phyloP scores from a whole-genome alignment of 2,329 filamentous ascomycete genomes.

The Hymenoscyphus scutula region DNA sequence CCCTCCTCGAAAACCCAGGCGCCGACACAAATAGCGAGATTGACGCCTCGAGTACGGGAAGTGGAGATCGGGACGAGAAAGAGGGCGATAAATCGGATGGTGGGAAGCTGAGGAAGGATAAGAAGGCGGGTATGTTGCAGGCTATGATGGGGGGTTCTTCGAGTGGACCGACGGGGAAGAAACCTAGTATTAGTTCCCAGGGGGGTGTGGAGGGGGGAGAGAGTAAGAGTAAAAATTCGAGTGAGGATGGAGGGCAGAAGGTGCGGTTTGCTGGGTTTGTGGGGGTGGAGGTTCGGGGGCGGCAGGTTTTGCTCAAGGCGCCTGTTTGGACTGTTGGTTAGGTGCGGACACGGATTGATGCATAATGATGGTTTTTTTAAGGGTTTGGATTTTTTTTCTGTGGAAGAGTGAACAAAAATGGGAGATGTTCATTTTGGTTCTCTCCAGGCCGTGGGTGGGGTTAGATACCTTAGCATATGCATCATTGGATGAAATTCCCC shows the following conservation, averaged over 20 bases:
- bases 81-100: conserved; percentile 29
- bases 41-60: conserved; percentile 33
- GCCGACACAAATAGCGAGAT: conserved; percentile 27
- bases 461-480: too few species aligned
- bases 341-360: neutral
- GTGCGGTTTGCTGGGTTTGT: conserved; percentile 76
- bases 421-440: too few species aligned
- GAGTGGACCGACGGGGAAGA: conserved; percentile 15
- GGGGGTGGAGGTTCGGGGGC: conserved; percentile 70
- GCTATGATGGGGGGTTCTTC: conserved; percentile 31
- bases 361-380: conserved; percentile 9
- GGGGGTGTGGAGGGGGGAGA: conserved; percentile 19
- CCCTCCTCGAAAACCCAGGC: conserved; percentile 50
- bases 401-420: too few species aligned
- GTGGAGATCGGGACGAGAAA: conserved; percentile 37
- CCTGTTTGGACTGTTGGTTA: conserved; percentile 63
- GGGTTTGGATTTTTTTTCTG: too few species aligned
- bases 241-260: conserved; percentile 42
- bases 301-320: conserved; percentile 73
- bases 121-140: conserved; percentile 40
- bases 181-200: conserved; percentile 11
- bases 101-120: conserved; percentile 33
- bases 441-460: too few species aligned
- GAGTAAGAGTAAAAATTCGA: conserved; percentile 22
- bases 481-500: neutral